Base-by-base conservation (phyloP, 1,139 yeast species). In the Zygosaccharomyces pseudobailii region DNA sequence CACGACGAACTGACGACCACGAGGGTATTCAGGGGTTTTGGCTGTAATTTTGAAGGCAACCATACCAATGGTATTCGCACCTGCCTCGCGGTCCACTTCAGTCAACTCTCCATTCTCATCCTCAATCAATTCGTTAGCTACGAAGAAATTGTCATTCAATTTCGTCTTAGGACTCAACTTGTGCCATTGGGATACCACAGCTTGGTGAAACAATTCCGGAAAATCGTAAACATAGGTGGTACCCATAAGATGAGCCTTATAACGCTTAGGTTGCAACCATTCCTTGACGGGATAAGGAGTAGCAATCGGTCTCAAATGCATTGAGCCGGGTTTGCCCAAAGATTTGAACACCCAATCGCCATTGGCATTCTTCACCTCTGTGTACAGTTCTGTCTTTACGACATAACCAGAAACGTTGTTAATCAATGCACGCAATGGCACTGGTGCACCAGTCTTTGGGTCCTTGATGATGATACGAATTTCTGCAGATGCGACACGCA, bases 341-440 rank as follows among this genome's bases (percentile, higher is more conserved):
- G 96, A 87, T 72, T 88, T 89, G 82, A 90, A 92, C 25, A 92
- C 87, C 97, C 97, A 89, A 63, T 89, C 96, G 55, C 95, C 95
- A 64, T 85, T 83, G 48, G 87, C 75, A 66, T 89, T 90, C 76
- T 86, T 88, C 53, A 89, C 87, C 71, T 92, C 98, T 69, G 90
- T 86, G 73, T 90, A 92, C 67, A 92, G 76, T 62, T 94, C 97
- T 42, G 95, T 84, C 71, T 87, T 89, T 54, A 92, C 97, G 55
- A 92, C 98, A 66, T 90, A 94, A 62, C 98, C 98, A 57, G 95
- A 86, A 40, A 92, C 96, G 62, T 92, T 92, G 71, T 86, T 90
- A 62, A 94, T 90, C 71, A 92, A 82, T 40, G 97, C 98, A 69
- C 98, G 84, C 60, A 92, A 79, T 63, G 98, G 97, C 82, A 87